Percentiles rank a stretch among this genome's conserved stretches.
Conservation (phyloP, 2,329 filamentous ascomycete genomes). For the Cadophora malorum region DNA sequence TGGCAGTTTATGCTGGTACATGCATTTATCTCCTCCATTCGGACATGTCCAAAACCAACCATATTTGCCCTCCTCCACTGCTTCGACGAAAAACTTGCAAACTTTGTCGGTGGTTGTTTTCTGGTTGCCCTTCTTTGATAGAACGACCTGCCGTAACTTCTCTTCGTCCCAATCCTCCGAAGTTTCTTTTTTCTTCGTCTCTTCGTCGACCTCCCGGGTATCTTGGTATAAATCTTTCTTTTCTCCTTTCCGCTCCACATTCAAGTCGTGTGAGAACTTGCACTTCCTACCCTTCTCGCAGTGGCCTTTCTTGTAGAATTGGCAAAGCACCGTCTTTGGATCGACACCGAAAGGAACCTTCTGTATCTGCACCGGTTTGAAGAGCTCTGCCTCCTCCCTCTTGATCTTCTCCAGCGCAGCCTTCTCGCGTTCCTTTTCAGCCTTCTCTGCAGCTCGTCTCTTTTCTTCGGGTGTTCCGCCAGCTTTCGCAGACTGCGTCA, state of each 20-base stretch:
- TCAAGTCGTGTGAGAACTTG: conserved; percentile 94
- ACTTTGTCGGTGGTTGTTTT: conserved; percentile 96
- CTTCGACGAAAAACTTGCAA: conserved; percentile 97
- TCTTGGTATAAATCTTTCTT: conserved; percentile 95
- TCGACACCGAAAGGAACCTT: conserved; percentile 98
- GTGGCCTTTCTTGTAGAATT: conserved; percentile 96
- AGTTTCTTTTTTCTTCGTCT: conserved; percentile 86
- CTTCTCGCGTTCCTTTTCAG: conserved; percentile 83
- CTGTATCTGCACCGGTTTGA: conserved; percentile 92
- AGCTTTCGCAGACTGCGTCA: conserved; percentile 74
- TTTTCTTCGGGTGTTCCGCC: conserved; percentile 89
- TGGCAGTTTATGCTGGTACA: conserved; percentile 95
- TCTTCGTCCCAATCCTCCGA: conserved; percentile 98
- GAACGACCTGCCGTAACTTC: conserved; percentile 86
- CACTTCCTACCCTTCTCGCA: conserved; percentile 98
- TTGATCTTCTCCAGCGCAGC: conserved; percentile 85
- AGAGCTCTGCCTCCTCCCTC: conserved; percentile 78
- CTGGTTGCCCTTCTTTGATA: conserved; percentile 98
- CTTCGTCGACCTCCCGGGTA: conserved; percentile 73
- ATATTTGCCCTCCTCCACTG: conserved; percentile 98
- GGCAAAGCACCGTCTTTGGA: conserved; percentile 94
- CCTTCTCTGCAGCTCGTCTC: conserved; percentile 73
- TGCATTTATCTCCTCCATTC: conserved; percentile 96
- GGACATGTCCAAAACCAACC: conserved; percentile 99
- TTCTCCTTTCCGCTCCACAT: conserved; percentile 87